These are phyloP conservation scores for Stellera chamaejasme DNA, from an alignment of 345 rosid genomes.

Conservation along the genomic window DNA sequence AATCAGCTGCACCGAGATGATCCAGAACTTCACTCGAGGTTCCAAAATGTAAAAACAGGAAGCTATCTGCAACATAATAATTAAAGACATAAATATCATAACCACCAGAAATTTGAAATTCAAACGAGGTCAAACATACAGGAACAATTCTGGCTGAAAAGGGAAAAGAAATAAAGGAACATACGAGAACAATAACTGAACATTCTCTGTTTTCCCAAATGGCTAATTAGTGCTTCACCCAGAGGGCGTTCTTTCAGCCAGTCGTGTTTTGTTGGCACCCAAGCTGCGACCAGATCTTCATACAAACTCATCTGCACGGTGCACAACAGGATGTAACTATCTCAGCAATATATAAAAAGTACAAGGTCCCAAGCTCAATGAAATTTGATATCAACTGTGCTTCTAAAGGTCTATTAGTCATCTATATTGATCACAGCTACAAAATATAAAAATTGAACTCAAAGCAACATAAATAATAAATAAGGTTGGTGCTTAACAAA, in stretches of 20 bases:
- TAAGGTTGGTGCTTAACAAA: too few relatives aligned
- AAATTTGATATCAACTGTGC: too few relatives aligned
- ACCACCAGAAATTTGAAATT: neutral
- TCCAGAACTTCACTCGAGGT: constrained; percentile 96
- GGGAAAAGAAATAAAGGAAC: constrained; percentile 7
- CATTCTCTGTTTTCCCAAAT: constrained; percentile 69
- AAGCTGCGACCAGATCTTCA: constrained; percentile 96
- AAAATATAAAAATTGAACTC: too few relatives aligned
- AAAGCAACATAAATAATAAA: too few relatives aligned
- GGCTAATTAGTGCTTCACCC: constrained; percentile 61
- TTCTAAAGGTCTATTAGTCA: too few relatives aligned
- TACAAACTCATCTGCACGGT: constrained; percentile 84
- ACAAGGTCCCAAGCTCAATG: too few relatives aligned
- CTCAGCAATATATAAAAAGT: too few relatives aligned
- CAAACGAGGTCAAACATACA: constrained; percentile 40
- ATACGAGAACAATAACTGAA: constrained; percentile 82
- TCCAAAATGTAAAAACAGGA: constrained; percentile 88
- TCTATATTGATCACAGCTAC: too few relatives aligned
- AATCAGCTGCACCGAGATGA: constrained; percentile 71
- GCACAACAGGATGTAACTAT: neutral
- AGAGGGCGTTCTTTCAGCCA: constrained; percentile 66
- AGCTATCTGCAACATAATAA: constrained; percentile 56
- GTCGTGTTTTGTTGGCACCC: constrained; percentile 93
- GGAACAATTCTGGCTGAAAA: constrained; percentile 28
- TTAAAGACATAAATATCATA: constrained; percentile 7